Base-by-base conservation (phyloP, 1,139 yeast species). In the Lodderomyces margitis region DNA sequence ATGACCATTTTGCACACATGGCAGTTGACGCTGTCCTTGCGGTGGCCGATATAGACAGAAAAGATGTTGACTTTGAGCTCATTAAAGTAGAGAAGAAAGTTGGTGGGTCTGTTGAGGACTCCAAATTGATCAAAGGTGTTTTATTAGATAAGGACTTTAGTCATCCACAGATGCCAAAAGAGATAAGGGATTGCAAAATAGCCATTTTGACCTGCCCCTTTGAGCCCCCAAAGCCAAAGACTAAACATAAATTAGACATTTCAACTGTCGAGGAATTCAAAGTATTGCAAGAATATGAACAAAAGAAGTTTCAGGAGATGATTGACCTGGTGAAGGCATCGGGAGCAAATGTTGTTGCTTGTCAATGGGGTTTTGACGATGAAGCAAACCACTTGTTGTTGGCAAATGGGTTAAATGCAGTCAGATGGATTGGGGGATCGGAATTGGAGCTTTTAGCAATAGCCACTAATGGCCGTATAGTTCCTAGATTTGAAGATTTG, bases 351-450 rank as follows among this genome's bases (percentile, higher is more conserved):
- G 80, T 91, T 40, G 98, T 92, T 44, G 94, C 95, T 32, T 92
- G 98, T 69, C 99, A 92, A 70, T 92, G 98, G 98, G 99, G 99
- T 11, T 94, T 94, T 59, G 98, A 94, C 62, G 99, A 94, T 64
- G 98, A 94, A 70, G 98, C 98, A 35, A 94, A 92, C 66, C 97
- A 94, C 64, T 70, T 92, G 59, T 75, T 92, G 49, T 73, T 91
- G 54, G 87, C 94, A 55, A 88, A 91, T 64, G 79, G 87, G 34
- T 76, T 92, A 50, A 95, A 96, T 40, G 98, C 98, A 28, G 95
- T 94, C 36, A 83, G 98, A 73, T 94, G 98, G 98, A 96, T 94
- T 43, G 98, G 98, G 46, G 98, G 98, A 32, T 88, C 95, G 40
- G 99, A 94, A 59, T 77, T 92, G 55, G 98, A 92, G 68, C 78